Conservation (phyloP, 2,329 filamentous ascomycete genomes). For the Aspergillus versicolor region DNA sequence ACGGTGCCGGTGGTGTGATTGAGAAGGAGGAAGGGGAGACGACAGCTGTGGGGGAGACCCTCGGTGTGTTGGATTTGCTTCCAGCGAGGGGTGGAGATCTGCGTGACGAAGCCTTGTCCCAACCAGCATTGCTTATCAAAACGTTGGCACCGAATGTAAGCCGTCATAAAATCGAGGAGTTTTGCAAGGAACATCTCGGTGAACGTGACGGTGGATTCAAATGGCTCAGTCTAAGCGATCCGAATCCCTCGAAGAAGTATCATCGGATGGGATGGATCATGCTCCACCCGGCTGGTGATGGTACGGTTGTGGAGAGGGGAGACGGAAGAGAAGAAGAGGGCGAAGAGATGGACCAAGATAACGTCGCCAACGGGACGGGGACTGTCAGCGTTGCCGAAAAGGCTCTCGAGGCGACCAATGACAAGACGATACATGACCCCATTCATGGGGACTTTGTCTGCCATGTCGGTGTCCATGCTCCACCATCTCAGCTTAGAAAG, state of each 20-base stretch:
- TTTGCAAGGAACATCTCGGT: constrained; percentile 90
- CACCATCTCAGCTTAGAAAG: constrained; percentile 80
- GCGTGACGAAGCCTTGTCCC: constrained; percentile 80
- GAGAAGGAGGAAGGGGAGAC: constrained; percentile 97
- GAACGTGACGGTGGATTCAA: constrained; percentile 91
- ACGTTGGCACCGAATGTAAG: constrained; percentile 96
- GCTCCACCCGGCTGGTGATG: constrained; percentile 75
- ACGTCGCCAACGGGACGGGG: constrained; percentile 30
- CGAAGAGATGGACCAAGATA: constrained; percentile 50
- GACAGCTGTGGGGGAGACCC: constrained; percentile 83
- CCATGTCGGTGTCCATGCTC: constrained; percentile 93
- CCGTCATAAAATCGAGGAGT: constrained; percentile 86
- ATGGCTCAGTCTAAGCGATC: constrained; percentile 93
- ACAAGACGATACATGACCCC: constrained; percentile 94
- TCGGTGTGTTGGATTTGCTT: constrained; percentile 87
- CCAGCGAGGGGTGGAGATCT: constrained; percentile 81
- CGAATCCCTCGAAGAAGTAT: constrained; percentile 94
- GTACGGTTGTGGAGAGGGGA: constrained; percentile 65
- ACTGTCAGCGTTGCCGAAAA: constrained; percentile 67
- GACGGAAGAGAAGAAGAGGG: constrained; percentile 69
- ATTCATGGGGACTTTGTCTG: constrained; percentile 94
- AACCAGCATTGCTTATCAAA: constrained; percentile 95
- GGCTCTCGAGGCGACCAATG: constrained; percentile 90
- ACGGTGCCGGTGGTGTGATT: constrained; percentile 77
- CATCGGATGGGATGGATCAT: constrained; percentile 99